A percentile compares a stretch with the other conserved stretches of the same genome.
These are phyloP conservation scores for Lipomyces yamadae DNA, from an alignment of 805 yeast genomes.

Conservation along the genomic window DNA sequence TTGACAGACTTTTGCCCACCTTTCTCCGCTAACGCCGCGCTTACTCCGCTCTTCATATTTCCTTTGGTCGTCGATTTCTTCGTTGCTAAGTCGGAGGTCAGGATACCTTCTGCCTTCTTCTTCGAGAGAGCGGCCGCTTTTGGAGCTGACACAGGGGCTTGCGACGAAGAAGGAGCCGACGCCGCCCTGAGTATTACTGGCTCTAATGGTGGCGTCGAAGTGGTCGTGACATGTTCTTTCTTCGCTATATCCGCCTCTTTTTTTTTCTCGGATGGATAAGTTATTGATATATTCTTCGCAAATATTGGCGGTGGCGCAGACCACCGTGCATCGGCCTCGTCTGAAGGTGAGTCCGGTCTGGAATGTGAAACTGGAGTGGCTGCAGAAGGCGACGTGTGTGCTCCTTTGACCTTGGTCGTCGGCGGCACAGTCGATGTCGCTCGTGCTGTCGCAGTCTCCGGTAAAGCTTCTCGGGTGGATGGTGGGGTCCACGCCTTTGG, in stretches of 20 bases:
- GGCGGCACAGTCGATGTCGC: neutral
- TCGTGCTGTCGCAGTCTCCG: neutral
- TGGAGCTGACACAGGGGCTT: neutral
- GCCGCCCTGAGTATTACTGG: slow-evolving; percentile 5
- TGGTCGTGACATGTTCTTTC: neutral
- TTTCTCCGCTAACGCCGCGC: slow-evolving; percentile 14
- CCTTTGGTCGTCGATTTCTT: slow-evolving; percentile 16
- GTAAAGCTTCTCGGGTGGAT: neutral
- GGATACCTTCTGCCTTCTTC: slow-evolving; percentile 9
- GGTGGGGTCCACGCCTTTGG: neutral
- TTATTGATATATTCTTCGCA: neutral
- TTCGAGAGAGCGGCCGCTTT: slow-evolving; percentile 10
- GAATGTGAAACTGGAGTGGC: neutral
- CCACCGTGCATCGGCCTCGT: neutral
- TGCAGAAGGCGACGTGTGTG: neutral
- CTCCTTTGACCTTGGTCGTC: neutral
- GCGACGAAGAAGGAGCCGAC: neutral
- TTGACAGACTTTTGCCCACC: slow-evolving; percentile 20
- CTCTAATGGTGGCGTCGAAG: slow-evolving; percentile 5
- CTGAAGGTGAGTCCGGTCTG: neutral
- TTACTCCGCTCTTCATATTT: neutral
- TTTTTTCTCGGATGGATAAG: neutral
- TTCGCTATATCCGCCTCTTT: neutral
- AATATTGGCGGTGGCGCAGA: slow-evolving; percentile 7
- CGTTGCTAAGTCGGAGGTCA: slow-evolving; percentile 14